Conservation (phyloP, 768 basidiomycete species). For the Lactifluus hygrophoroides region DNA sequence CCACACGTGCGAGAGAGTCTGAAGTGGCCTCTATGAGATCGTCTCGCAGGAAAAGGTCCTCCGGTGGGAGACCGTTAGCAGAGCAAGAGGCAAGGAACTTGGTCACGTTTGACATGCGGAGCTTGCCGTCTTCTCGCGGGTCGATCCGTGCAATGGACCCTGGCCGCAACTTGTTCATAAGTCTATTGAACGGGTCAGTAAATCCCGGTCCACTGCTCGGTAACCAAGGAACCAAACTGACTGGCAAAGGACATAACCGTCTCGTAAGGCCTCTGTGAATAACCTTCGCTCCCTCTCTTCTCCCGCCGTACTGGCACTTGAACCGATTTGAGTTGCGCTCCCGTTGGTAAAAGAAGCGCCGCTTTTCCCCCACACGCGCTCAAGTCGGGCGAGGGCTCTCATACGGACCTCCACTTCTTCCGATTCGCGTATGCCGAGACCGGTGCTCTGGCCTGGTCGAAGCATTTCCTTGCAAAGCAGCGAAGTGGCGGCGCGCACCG, state of each 20-base stretch:
- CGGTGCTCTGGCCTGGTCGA: conserved; percentile 49
- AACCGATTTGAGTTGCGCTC: conserved; percentile 32
- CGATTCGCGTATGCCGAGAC: conserved; percentile 49
- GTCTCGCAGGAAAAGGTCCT: conserved; percentile 59
- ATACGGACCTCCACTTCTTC: conserved; percentile 68
- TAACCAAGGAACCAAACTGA: conserved; percentile 36
- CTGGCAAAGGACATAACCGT: conserved; percentile 88
- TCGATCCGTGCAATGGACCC: conserved; percentile 54
- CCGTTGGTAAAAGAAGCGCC: conserved; percentile 34
- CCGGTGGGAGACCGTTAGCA: conserved; percentile 50
- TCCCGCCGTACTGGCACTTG: conserved; percentile 40
- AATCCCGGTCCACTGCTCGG: not conserved
- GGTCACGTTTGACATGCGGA: conserved; percentile 61
- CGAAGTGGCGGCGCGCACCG: conserved; percentile 56
- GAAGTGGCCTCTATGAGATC: conserved; percentile 55
- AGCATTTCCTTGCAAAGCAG: conserved; percentile 60
- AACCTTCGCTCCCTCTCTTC: conserved; percentile 68
- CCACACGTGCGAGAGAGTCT: conserved; percentile 63
- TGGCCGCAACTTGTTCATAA: conserved; percentile 70
- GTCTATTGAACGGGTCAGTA: conserved; percentile 34
- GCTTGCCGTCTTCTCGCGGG: conserved; percentile 55
- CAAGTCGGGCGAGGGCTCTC: conserved; percentile 52
- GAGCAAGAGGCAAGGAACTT: conserved; percentile 73
- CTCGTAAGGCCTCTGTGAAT: conserved; percentile 69
- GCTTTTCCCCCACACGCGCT: conserved; percentile 70